Percentiles rank a stretch among this genome's conserved stretches.
Conservation (phyloP, 495 filamentous ascomycete species). For the Pseudomonodictys pantanalensis region DNA sequence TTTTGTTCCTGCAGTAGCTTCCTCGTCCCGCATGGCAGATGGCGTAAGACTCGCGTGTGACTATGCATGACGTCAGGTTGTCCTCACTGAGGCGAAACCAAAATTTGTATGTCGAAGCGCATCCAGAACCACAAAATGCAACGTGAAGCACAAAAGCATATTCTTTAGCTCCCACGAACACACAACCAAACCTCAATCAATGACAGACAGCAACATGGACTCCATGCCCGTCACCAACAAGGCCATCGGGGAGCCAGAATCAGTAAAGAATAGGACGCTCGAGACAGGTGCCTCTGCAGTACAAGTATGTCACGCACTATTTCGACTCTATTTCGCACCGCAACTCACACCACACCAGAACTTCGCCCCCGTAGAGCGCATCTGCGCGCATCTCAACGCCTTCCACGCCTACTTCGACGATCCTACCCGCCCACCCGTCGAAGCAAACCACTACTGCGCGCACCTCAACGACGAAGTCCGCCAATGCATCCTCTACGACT, state of each 20-base stretch:
- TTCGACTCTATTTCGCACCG: background rate
- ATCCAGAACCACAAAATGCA: too few species aligned
- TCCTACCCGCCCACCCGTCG: slow-evolving; percentile 62
- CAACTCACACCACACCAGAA: slow-evolving; percentile 45
- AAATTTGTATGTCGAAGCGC: too few species aligned
- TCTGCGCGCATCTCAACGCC: slow-evolving; percentile 83
- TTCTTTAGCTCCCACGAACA: too few species aligned
- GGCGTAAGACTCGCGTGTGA: too few species aligned
- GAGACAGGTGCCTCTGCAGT: slow-evolving; percentile 61
- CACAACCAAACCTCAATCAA: too few species aligned
- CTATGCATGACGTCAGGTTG: too few species aligned
- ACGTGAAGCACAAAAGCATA: too few species aligned
- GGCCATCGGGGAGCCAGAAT: slow-evolving; percentile 51
- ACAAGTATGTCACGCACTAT: slow-evolving; percentile 45
- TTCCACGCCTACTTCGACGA: slow-evolving; percentile 79
- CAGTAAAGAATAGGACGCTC: slow-evolving; percentile 58
- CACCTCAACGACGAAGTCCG: slow-evolving; percentile 65
- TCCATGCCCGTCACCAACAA: slow-evolving; percentile 36
- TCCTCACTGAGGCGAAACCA: too few species aligned
- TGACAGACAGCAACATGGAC: slow-evolving; percentile 36
- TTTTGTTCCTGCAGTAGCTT: too few species aligned
- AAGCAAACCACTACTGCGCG: slow-evolving; percentile 82
- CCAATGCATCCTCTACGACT: slow-evolving; percentile 86
- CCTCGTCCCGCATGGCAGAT: too few species aligned
- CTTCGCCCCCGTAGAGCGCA: slow-evolving; percentile 68